These are phyloP conservation scores for Tetradesmus obliquus DNA, from an alignment of 139 green algal genomes.

Conservation along the genomic window DNA sequence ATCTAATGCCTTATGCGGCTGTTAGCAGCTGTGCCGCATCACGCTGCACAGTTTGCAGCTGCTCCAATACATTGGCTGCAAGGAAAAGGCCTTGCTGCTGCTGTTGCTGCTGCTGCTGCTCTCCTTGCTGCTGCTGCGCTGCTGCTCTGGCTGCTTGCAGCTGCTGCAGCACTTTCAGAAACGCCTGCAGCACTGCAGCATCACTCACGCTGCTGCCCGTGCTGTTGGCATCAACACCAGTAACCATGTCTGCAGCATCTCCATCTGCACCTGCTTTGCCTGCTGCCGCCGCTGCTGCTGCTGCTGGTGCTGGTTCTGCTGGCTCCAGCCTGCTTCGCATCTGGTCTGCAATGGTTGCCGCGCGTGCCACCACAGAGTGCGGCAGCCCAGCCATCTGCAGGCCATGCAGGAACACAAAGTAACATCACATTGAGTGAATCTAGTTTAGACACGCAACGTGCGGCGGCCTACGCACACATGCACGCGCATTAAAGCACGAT, in stretches of 20 bases:
- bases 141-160: neutral
- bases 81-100: neutral
- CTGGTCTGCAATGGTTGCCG: constrained; percentile 32
- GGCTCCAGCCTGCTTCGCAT: neutral
- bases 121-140: neutral
- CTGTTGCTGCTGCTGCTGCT: constrained; percentile 1
- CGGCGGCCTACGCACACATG: too few species aligned
- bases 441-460: too few species aligned
- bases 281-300: neutral
- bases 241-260: neutral
- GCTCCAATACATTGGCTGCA: neutral
- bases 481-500: too few species aligned
- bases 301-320: neutral
- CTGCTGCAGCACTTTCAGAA: neutral
- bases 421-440: too few species aligned
- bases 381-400: constrained; percentile 60
- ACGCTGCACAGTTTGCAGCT: neutral
- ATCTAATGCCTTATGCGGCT: neutral
- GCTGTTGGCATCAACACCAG: neutral
- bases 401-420: neutral
- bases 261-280: neutral
- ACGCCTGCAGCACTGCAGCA: neutral
- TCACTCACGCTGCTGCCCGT: neutral
- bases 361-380: constrained; percentile 41
- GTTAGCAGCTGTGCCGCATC: neutral